Conservation (phyloP, 305 asterid species). For the Fraxinus albicans region DNA sequence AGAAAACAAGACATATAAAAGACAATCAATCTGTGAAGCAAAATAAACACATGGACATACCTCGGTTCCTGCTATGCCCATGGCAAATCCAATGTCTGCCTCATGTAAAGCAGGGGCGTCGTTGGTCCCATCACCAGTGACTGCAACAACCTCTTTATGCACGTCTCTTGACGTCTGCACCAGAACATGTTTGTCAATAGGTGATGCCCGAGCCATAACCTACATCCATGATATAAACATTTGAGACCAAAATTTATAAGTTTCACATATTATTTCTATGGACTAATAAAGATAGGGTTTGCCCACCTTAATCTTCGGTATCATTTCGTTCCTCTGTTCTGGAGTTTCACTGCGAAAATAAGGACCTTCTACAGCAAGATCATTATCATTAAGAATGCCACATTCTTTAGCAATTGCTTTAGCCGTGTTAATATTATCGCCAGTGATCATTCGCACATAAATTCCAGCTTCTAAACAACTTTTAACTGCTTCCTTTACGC, state of each 20-base stretch:
- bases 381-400: slow-evolving; percentile 71
- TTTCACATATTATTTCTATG: not conserved
- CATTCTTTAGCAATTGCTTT: slow-evolving; percentile 95
- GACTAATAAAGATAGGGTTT: not conserved
- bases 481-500: slow-evolving; percentile 83
- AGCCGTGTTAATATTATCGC: slow-evolving; percentile 91
- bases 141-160: slow-evolving; percentile 86
- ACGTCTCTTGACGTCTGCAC: slow-evolving; percentile 66
- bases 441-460: slow-evolving; percentile 89
- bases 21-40: not conserved
- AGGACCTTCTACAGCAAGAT: slow-evolving; percentile 82
- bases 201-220: slow-evolving; percentile 98
- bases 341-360: slow-evolving; percentile 57
- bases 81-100: slow-evolving; percentile 96
- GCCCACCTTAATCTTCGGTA: slow-evolving; percentile 79
- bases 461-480: slow-evolving; percentile 91
- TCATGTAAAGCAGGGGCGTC: slow-evolving; percentile 99
- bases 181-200: slow-evolving; percentile 78
- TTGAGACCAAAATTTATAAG: slow-evolving; percentile 13
- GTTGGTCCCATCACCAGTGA: slow-evolving; percentile 96
- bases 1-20: not conserved
- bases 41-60: slow-evolving; percentile 36
- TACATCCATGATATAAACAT: slow-evolving; percentile 30
- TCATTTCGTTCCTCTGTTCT: slow-evolving; percentile 57
- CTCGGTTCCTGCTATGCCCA: slow-evolving; percentile 99